phyloP scores from a whole-genome alignment of 176 grass and related monocot genomes.

The Rhynchospora tenuis region DNA sequence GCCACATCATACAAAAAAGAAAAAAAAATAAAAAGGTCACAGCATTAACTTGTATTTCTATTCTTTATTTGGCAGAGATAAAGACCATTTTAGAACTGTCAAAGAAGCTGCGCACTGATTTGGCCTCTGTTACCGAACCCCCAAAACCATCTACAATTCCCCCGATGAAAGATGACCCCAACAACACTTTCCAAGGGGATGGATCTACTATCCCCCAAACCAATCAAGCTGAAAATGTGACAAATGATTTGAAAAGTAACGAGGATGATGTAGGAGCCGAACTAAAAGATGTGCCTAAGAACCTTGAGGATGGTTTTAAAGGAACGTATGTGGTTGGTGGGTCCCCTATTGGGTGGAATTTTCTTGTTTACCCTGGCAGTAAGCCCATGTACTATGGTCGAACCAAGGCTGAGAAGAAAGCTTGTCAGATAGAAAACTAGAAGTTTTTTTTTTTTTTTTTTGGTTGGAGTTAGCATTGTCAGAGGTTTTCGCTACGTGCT shows the following conservation, averaged over 20 bases:
- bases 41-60: neutral
- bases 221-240: conserved; percentile 15
- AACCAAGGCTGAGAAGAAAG: conserved; percentile 47
- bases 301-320: conserved; percentile 29
- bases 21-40: neutral
- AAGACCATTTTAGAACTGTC: conserved; percentile 48
- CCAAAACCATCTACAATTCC: conserved; percentile 19
- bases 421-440: conserved; percentile 35
- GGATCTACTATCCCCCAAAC: conserved; percentile 23
- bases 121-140: conserved; percentile 27
- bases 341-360: conserved; percentile 83
- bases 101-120: conserved; percentile 37
- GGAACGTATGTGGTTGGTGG: conserved; percentile 76
- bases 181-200: neutral
- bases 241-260: neutral
- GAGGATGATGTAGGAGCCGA: conserved; percentile 20
- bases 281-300: conserved; percentile 27
- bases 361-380: conserved; percentile 56
- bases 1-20: too few species aligned
- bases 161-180: conserved; percentile 17
- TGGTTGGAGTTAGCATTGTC: neutral
- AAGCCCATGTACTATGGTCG: conserved; percentile 52
- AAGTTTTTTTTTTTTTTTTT: neutral
- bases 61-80: conserved; percentile 39
- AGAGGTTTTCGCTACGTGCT: neutral